Conservation (phyloP, 768 basidiomycete genomes). For the Kwoniella sp. region DNA sequence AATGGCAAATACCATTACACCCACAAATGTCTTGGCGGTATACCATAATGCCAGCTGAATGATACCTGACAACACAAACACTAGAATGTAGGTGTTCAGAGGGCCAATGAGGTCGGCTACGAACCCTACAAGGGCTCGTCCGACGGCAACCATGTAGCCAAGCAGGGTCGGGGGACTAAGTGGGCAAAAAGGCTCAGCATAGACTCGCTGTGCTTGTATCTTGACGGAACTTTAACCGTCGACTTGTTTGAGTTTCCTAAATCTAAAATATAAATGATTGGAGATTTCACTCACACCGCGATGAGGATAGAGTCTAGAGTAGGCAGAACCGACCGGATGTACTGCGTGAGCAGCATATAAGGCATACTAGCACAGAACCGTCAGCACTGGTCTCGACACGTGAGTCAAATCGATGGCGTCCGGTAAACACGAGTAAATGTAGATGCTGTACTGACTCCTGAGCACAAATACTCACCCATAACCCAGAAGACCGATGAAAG, state of each 20-base stretch:
- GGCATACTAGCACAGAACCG: too few relatives aligned
- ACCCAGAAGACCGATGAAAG: constrained; percentile 33
- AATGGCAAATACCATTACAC: constrained; percentile 35
- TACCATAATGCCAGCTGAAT: constrained; percentile 44
- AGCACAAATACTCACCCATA: constrained; percentile 21
- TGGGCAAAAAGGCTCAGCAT: too few relatives aligned
- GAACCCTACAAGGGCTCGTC: constrained; percentile 39
- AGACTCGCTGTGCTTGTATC: too few relatives aligned
- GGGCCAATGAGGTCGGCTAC: constrained; percentile 46
- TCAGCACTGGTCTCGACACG: too few relatives aligned
- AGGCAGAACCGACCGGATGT: constrained; percentile 5
- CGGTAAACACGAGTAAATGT: too few relatives aligned
- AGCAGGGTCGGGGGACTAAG: constrained; percentile 30
- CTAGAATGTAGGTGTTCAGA: constrained; percentile 42
- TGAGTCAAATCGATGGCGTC: too few relatives aligned
- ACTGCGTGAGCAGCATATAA: constrained; percentile 14
- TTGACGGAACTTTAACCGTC: too few relatives aligned
- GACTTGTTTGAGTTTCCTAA: too few relatives aligned
- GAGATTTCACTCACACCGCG: constrained; percentile 23
- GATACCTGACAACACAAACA: constrained; percentile 29
- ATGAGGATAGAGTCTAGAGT: constrained; percentile 24
- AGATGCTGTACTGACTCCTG: too few relatives aligned
- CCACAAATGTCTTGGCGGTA: constrained; percentile 35
- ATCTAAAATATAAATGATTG: too few relatives aligned
- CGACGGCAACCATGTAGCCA: constrained; percentile 31